Evolutionary conservation across 441 rosid species (phyloP).

Genomic region (Syzygium malaccense): DNA sequence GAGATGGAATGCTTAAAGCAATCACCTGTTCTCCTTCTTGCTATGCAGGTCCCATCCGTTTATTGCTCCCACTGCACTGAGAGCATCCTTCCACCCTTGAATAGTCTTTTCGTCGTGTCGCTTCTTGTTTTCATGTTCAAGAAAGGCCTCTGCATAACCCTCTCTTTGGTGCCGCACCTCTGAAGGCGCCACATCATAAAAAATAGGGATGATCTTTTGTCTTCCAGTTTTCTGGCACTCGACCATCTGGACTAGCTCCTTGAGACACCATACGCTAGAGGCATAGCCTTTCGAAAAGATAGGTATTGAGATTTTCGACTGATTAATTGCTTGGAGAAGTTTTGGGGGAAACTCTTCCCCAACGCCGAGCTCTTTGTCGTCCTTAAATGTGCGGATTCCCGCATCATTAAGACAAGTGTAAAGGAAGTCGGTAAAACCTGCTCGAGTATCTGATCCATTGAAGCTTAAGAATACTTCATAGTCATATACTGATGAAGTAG

Average conservation of each 20-base stretch:
- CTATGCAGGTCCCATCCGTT: accelerated
- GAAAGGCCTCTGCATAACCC: neutral
- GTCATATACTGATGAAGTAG: neutral
- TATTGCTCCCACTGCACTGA: accelerated
- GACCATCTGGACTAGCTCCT: neutral
- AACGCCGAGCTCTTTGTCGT: neutral
- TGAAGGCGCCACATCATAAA: neutral
- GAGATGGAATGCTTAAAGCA: neutral
- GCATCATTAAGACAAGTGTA: neutral
- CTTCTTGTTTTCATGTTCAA: accelerated
- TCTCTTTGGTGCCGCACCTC: accelerated
- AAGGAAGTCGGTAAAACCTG: neutral
- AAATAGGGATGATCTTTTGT: neutral
- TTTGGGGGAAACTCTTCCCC: neutral
- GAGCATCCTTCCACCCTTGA: accelerated
- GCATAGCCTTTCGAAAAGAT: neutral
- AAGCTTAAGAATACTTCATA: neutral
- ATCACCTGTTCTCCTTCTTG: accelerated
- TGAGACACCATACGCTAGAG: neutral
- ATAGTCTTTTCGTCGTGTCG: neutral
- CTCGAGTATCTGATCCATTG: neutral
- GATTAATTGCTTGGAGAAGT: neutral
- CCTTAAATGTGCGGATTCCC: neutral
- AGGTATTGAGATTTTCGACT: neutral
- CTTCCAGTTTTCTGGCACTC: neutral